Evolutionary conservation across 2,329 filamentous ascomycete species (phyloP).

Genomic region (Apiospora saccharicola): DNA sequence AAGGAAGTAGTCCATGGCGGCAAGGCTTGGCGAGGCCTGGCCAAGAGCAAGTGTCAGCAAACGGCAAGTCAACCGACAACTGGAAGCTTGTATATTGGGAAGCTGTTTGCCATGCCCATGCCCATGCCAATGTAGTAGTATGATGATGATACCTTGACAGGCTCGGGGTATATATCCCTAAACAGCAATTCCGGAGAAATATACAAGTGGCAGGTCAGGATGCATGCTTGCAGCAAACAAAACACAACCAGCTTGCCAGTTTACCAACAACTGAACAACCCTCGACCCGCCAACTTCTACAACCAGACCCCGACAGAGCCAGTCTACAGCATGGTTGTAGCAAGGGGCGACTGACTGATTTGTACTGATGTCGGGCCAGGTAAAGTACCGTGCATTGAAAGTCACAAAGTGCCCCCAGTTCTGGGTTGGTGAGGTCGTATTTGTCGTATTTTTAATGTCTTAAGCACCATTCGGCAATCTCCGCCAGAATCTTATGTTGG

Average conservation of each 20-base stretch:
- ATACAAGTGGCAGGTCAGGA: background rate
- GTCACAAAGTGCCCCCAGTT: background rate
- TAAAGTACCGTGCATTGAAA: background rate
- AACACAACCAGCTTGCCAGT: too few relatives aligned
- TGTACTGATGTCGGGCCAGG: too few relatives aligned
- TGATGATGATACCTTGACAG: background rate
- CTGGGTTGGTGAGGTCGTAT: background rate
- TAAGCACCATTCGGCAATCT: background rate
- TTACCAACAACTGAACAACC: background rate
- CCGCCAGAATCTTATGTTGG: conserved; percentile 7
- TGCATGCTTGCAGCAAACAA: background rate
- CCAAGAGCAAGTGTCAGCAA: background rate
- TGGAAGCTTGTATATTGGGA: background rate
- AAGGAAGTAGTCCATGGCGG: background rate
- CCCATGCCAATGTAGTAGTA: background rate
- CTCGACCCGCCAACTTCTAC: background rate
- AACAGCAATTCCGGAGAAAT: background rate
- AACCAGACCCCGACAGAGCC: background rate
- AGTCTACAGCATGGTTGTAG: background rate
- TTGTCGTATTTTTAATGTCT: background rate
- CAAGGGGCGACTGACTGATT: background rate
- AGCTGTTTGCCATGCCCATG: background rate
- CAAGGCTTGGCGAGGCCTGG: background rate
- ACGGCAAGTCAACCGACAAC: background rate
- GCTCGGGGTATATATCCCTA: background rate